Conservation (phyloP, 495 filamentous ascomycete genomes). For the Tricharina praecox region DNA sequence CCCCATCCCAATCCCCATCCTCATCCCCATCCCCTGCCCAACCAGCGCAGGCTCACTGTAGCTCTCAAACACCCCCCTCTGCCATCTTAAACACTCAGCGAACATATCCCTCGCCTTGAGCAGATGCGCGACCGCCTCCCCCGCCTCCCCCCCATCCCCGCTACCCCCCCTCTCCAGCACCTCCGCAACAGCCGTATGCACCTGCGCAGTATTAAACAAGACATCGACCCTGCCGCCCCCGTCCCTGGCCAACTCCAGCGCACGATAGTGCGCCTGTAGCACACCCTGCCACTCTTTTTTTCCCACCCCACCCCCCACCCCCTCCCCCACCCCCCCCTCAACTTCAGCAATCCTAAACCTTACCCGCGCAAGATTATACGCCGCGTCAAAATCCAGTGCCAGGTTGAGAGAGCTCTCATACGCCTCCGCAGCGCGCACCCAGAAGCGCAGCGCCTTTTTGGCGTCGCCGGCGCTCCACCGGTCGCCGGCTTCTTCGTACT, state of each 20-base stretch:
- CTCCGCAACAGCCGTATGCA: constrained; percentile 17
- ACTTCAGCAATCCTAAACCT: constrained; percentile 18
- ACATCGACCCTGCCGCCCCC: no score
- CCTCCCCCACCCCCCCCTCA: constrained; percentile 9
- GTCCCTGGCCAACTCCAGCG: no score
- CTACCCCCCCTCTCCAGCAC: constrained; percentile 9
- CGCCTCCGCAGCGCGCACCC: constrained; percentile 17
- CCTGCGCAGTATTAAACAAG: constrained; percentile 19
- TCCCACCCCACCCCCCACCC: constrained; percentile 3
- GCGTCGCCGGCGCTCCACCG: constrained; percentile 20
- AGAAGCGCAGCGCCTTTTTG: constrained; percentile 19
- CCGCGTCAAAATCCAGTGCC: constrained; percentile 15
- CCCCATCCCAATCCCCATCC: no score
- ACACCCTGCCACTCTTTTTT: constrained; percentile 15
- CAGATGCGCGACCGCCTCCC: constrained; percentile 9
- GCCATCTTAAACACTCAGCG: constrained; percentile 12
- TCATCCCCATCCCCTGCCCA: no score
- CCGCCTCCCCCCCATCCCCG: constrained; percentile 12
- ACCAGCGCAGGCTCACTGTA: background rate
- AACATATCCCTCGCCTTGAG: constrained; percentile 14
- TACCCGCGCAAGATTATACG: constrained; percentile 21
- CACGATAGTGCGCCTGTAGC: no score
- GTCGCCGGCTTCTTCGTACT: constrained; percentile 22
- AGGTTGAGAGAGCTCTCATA: constrained; percentile 13
- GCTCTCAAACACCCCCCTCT: background rate